Base-by-base conservation (phyloP, 2,329 filamentous ascomycete species). In the Epichloe hybrida region DNA sequence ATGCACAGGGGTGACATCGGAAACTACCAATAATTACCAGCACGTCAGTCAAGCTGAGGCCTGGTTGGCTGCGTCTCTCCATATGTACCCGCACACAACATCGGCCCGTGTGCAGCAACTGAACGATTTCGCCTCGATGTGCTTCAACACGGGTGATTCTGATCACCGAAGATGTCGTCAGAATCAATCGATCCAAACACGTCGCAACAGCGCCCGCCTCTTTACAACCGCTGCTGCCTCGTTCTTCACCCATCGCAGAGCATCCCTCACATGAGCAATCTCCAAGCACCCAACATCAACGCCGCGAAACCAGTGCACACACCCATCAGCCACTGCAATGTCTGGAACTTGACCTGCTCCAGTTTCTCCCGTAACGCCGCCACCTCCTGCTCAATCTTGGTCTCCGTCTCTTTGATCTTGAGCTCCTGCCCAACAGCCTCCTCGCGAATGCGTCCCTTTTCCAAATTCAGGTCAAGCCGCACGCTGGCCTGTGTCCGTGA, bases 351-450 rank as follows among this genome's bases (percentile, higher is more conserved):
- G 67, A 98, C 93, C 58, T 88, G 86, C 72, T 98, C 93, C 46
- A 98, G 76, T 70, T 94, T 84, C 73, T 97, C 93, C 58, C 88
- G 76, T 63, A 98, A 67, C 35, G 86, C 85, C 40, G 91, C 91
- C 50, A 93, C 89, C 73, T 97, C 93, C 71, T 97, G 91, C 73
- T 98, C 93, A 62, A 98, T 97, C 69, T 94, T 84, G 52, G 90
- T 95, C 72, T 98, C 93, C 12, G 93, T 98, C 93, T 98, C 93
- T 73, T 95, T 96, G 62, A 98, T 88, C 73, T 95, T 94, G 69
- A 98, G 81, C 69, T 98, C 93, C 71, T 97, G 93, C 52, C 86
- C 85, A 58, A 95, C 94, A 17, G 90, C 89, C 73, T 98, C 93
- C 70, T 98, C 93, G 55, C 93, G 76, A 58, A 97, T 98, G 55